Conservation (phyloP, 129 eudicot species). For the Pittosporum tobira region DNA sequence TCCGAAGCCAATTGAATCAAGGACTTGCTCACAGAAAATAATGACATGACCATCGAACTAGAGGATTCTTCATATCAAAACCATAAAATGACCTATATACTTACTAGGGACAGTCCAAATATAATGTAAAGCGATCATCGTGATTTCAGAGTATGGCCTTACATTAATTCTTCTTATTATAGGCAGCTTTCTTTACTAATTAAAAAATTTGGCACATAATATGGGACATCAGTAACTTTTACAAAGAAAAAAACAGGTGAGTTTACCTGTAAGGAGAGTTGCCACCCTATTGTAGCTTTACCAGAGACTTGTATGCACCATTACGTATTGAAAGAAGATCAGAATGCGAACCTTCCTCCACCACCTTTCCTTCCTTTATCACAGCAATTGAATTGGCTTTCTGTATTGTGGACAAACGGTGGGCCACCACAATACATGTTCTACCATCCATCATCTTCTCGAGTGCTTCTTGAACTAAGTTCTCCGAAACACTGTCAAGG, state of each 20-base stretch:
- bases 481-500: conserved; percentile 54
- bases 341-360: conserved; percentile 60
- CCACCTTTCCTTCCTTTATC: conserved; percentile 55
- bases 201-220: not conserved
- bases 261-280: conserved; percentile 25
- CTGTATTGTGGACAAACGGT: conserved; percentile 62
- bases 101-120: not conserved
- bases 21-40: too few relatives aligned
- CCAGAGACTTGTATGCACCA: conserved; percentile 47
- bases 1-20: too few relatives aligned
- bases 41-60: too few relatives aligned
- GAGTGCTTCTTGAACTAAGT: conserved; percentile 64
- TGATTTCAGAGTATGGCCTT: not conserved
- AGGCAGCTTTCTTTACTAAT: conserved; percentile 2
- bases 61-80: too few relatives aligned
- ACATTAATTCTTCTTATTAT: not conserved
- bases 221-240: too few relatives aligned
- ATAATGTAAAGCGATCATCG: too few relatives aligned
- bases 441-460: conserved; percentile 60
- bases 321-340: conserved; percentile 39
- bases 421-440: conserved; percentile 67
- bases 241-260: too few relatives aligned
- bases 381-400: conserved; percentile 54
- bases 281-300: conserved; percentile 34
- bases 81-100: not conserved